phyloP scores from a whole-genome alignment of 2,329 filamentous ascomycete species.

The Aspergillus nomiae region DNA sequence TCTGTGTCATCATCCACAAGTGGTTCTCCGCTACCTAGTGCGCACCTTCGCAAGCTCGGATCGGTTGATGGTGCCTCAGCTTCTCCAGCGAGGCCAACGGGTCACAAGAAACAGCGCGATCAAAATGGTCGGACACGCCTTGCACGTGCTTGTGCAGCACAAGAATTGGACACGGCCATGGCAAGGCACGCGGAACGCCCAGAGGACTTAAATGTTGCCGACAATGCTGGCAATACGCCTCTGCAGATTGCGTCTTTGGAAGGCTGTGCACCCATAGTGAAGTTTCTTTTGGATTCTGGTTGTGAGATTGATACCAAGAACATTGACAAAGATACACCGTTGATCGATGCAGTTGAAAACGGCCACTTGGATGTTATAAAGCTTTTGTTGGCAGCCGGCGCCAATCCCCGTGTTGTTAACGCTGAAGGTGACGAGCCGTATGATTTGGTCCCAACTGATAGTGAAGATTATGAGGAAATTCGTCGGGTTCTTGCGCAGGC shows the following conservation, averaged over 20 bases:
- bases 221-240: slow-evolving; percentile 95
- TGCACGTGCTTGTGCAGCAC: slow-evolving; percentile 84
- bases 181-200: slow-evolving; percentile 74
- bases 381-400: slow-evolving; percentile 79
- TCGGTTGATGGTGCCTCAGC: slow-evolving; percentile 51
- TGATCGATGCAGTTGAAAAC: slow-evolving; percentile 96
- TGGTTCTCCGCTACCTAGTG: slow-evolving; percentile 45
- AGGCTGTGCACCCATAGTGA: slow-evolving; percentile 83
- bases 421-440: slow-evolving; percentile 90
- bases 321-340: slow-evolving; percentile 82
- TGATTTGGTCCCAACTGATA: slow-evolving; percentile 74
- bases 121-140: slow-evolving; percentile 88
- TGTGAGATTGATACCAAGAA: slow-evolving; percentile 81
- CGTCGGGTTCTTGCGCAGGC: slow-evolving; percentile 67
- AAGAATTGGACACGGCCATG: slow-evolving; percentile 78
- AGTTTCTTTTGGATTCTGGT: slow-evolving; percentile 79
- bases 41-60: slow-evolving; percentile 43
- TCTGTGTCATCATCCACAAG: slow-evolving; percentile 49
- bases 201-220: slow-evolving; percentile 83
- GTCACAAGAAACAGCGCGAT: slow-evolving; percentile 83
- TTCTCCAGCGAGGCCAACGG: slow-evolving; percentile 66
- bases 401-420: slow-evolving; percentile 89
- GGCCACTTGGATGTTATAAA: slow-evolving; percentile 87
- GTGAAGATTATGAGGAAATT: slow-evolving; percentile 79
- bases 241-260: slow-evolving; percentile 90